Evolutionary conservation across 169 alveolate genomes (phyloP).

Genomic region (Ichthyophthirius multifiliis): DNA sequence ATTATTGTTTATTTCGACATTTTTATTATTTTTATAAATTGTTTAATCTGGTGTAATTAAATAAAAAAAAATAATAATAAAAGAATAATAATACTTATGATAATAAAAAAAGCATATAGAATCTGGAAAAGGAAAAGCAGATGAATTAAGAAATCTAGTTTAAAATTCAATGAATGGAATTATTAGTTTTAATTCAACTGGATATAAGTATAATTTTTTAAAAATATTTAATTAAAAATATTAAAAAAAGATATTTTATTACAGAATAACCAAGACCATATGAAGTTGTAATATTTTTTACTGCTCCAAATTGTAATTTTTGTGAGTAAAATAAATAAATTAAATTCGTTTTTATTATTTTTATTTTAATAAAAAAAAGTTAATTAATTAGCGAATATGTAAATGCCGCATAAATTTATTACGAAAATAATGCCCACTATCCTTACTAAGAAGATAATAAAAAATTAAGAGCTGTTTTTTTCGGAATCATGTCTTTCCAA

Average conservation of each 20-base stretch:
- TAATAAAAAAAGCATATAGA: constrained; percentile 3
- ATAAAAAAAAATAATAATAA: no score
- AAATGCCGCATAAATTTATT: constrained; percentile 19
- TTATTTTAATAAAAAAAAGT: neutral
- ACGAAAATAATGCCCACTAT: constrained; percentile 30
- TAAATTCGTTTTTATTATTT: neutral
- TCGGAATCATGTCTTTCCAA: constrained; percentile 50
- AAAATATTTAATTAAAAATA: neutral
- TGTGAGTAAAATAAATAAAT: constrained; percentile 24
- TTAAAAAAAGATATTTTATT: constrained; percentile 36
- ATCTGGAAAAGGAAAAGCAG: constrained; percentile 11
- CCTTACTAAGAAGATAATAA: constrained; percentile 18
- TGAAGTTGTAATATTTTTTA: constrained; percentile 64
- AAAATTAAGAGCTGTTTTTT: constrained; percentile 56
- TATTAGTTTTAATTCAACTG: constrained; percentile 34
- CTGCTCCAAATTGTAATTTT: constrained; percentile 59
- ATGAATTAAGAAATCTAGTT: constrained; percentile 29
- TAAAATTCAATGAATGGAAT: constrained; percentile 27
- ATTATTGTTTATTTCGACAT: no score
- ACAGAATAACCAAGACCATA: constrained; percentile 66
- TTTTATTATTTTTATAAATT: no score
- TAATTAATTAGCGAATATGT: constrained; percentile 20
- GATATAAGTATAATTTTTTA: constrained; percentile 23
- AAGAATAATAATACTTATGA: no score
- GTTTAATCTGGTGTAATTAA: no score